Evolutionary conservation across 352 stramenopile species (phyloP).

Genomic region (Pythium coloratum): DNA sequence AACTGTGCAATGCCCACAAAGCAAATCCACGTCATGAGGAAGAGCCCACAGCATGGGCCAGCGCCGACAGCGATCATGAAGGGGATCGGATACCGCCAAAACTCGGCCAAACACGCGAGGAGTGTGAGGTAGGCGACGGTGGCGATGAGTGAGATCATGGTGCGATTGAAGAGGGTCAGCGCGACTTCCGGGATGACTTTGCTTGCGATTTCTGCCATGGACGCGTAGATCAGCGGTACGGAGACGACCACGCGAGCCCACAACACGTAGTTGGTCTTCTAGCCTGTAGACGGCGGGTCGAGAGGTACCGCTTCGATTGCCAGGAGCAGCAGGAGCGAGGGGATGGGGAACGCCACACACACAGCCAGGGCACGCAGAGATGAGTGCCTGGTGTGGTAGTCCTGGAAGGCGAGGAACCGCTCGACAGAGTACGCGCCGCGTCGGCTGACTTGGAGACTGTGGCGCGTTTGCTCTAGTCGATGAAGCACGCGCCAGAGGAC

Average conservation of each 20-base stretch:
- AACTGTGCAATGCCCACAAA: conserved; percentile 3
- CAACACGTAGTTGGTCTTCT: background rate
- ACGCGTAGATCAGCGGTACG: background rate
- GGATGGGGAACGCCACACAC: background rate
- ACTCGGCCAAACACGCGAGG: background rate
- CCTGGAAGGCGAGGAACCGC: conserved; percentile 33
- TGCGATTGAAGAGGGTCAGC: background rate
- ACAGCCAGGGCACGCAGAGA: background rate
- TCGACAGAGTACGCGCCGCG: conserved; percentile 42
- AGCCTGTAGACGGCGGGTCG: background rate
- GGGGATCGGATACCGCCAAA: background rate
- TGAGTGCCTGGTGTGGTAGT: conserved; percentile 23
- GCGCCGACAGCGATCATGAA: conserved; percentile 24
- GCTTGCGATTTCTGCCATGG: background rate
- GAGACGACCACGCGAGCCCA: background rate
- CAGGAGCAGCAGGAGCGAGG: background rate
- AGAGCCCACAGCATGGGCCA: conserved; percentile 17
- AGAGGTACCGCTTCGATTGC: background rate
- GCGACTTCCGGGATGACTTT: background rate
- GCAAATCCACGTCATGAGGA: background rate
- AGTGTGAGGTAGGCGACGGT: background rate
- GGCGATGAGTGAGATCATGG: conserved; percentile 5
- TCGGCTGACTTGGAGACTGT: conserved; percentile 28
- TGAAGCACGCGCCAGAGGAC: background rate
- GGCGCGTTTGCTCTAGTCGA: background rate